phyloP scores from a whole-genome alignment of 495 filamentous ascomycete genomes.

The Podospora fimiseda region DNA sequence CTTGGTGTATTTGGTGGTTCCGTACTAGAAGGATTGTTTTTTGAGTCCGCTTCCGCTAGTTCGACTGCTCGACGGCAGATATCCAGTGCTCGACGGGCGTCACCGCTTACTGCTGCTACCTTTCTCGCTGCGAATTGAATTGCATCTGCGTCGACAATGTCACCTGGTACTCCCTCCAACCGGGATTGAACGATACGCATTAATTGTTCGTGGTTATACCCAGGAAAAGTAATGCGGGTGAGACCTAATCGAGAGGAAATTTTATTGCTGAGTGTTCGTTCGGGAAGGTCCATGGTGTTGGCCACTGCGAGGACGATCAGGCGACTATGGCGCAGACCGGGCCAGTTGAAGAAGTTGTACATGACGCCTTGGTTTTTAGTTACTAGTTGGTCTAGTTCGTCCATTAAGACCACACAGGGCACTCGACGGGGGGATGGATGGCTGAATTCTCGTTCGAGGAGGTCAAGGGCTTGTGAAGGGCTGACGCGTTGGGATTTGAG shows the following conservation, averaged over 20 bases:
- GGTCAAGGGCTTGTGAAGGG: conserved; percentile 81
- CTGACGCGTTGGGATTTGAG: conserved; percentile 88
- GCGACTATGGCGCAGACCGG: conserved; percentile 79
- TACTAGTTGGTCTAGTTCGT: conserved; percentile 96
- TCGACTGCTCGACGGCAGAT: conserved; percentile 96
- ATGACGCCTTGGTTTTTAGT: conserved; percentile 98
- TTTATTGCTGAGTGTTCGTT: conserved; percentile 94
- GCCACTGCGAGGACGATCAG: conserved; percentile 96
- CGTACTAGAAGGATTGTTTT: conserved; percentile 15
- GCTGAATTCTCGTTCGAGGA: conserved; percentile 87
- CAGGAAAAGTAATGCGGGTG: conserved; percentile 90
- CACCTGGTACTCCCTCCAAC: conserved; percentile 75
- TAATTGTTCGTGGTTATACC: conserved; percentile 95
- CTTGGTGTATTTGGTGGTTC: conserved; percentile 36
- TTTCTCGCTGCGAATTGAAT: conserved; percentile 95
- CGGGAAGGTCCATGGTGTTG: conserved; percentile 98
- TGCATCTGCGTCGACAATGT: conserved; percentile 88
- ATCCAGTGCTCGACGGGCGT: conserved; percentile 86
- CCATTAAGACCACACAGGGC: conserved; percentile 97
- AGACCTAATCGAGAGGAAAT: conserved; percentile 88
- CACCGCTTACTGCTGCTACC: conserved; percentile 92
- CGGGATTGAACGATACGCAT: conserved; percentile 94
- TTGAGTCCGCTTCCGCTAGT: conserved; percentile 73
- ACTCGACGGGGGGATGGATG: conserved; percentile 83
- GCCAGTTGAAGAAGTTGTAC: conserved; percentile 99